Base-by-base conservation (phyloP, 768 basidiomycete species). In the Solioccasus polychromus region DNA sequence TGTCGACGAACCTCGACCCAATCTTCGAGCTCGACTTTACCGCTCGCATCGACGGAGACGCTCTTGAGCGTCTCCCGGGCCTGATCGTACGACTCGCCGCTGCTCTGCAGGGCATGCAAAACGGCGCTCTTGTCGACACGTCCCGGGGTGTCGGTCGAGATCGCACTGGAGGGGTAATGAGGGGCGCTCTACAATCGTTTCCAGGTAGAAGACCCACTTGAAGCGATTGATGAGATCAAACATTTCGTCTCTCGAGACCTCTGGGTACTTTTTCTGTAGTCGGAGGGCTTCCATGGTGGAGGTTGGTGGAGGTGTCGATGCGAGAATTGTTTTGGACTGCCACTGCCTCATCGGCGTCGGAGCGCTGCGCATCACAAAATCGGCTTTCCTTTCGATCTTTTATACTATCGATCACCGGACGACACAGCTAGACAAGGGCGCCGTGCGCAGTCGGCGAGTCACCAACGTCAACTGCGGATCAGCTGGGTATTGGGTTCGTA, bases 11-110 rank as follows among this genome's bases (percentile, higher is more conserved):
- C 88, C 80, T 98, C 95, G 35, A 98, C 94, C 86, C 92, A 99
- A 62, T 98, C 96, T 55, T 98, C 96, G 48, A 98, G 71, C 67
- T 97, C 96, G 47, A 99, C 84, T 66, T 92, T 91, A 35, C 96
- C 95, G 65, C 88, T 91, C 5, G 95, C 86, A 65, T 98, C 95
- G 39, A 97, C 83, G 47, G 84, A 88, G 61, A 97, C 94, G 55
- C 85, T 79, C 71, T 99, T 99, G 66, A 99, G 73, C 0, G 94
- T 90, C 67, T 91, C 89, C 56, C 89, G 72, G 4, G 84, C 92
- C 53, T 83, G 72, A 71, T 98, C 94, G 60, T 97, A 97, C 2
- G 89, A 89, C 63, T 93, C 82, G 42, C 94, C 94, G 30, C 78
- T 79, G 15, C 79, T 66, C 59, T 94, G 85, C 14, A 97, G 63